Conservation (phyloP, 306 rosid species). For the Prunus kanzakura region DNA sequence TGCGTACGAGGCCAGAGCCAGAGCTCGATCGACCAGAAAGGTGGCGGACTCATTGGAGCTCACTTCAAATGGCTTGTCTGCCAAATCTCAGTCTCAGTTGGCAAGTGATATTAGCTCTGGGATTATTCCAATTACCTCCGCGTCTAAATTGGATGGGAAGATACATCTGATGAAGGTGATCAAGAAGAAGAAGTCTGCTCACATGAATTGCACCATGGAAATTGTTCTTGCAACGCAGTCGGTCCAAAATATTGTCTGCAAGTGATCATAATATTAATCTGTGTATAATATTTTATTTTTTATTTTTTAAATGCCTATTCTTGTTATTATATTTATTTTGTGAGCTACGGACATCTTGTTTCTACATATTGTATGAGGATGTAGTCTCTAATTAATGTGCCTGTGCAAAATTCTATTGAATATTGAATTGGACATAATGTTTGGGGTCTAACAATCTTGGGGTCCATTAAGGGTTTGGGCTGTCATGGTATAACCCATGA, state of each 20-base stretch:
- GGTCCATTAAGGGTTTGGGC: background rate
- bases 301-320: background rate
- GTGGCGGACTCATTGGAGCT: background rate
- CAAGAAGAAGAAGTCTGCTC: conserved; percentile 32
- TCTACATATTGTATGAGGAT: background rate
- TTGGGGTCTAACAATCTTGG: background rate
- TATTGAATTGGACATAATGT: background rate
- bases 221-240: conserved; percentile 9
- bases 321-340: background rate
- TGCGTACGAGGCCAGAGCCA: conserved; percentile 17
- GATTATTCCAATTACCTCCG: conserved; percentile 8
- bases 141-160: conserved; percentile 27
- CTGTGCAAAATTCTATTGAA: background rate
- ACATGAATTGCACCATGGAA: conserved; percentile 30
- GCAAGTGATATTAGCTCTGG: conserved; percentile 21
- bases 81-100: background rate
- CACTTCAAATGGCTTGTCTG: conserved; percentile 2
- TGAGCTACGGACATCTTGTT: background rate
- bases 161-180: conserved; percentile 23
- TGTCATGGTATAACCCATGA: background rate
- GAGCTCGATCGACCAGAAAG: conserved; percentile 28
- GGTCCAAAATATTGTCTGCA: conserved; percentile 26
- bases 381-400: background rate
- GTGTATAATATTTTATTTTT: background rate
- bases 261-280: background rate